A percentile compares a stretch with the other conserved stretches of the same genome.
These are phyloP conservation scores for Kurtzmaniella natalensis DNA, from an alignment of 1,139 yeast genomes.

Conservation along the genomic window DNA sequence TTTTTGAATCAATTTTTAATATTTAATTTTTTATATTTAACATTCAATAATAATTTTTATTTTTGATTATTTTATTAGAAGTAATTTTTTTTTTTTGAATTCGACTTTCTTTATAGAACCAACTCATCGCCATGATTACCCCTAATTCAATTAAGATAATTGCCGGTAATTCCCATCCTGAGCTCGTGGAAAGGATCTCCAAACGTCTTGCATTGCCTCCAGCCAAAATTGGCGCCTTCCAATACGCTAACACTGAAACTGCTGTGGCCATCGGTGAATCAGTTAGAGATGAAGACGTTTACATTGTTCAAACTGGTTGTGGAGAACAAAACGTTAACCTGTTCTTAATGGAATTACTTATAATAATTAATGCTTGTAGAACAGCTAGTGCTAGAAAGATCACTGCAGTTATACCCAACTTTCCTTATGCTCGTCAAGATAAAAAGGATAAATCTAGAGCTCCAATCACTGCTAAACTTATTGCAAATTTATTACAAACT, in stretches of 20 bases:
- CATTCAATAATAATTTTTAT: no score
- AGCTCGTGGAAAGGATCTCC: conserved; percentile 68
- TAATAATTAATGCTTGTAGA: conserved; percentile 93
- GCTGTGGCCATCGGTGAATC: conserved; percentile 92
- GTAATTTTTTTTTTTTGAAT: no score
- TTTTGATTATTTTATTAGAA: no score
- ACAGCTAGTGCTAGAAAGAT: conserved; percentile 94
- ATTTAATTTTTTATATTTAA: no score
- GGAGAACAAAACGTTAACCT: conserved; percentile 75
- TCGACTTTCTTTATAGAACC: no score
- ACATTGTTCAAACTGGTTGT: conserved; percentile 87
- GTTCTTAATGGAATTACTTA: conserved; percentile 77
- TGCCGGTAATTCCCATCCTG: conserved; percentile 89
- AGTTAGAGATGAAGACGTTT: conserved; percentile 94
- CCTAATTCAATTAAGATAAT: conserved; percentile 74
- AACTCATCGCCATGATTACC: conserved; percentile 5
- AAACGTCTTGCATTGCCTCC: conserved; percentile 52
- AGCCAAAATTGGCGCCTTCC: conserved; percentile 62
- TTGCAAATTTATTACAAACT: conserved; percentile 92
- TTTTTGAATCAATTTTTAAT: no score
- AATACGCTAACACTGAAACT: conserved; percentile 80
- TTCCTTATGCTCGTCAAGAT: conserved; percentile 97
- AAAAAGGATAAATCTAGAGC: conserved; percentile 95
- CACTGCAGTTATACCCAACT: conserved; percentile 92
- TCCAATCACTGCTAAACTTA: conserved; percentile 92